Evolutionary conservation across 768 basidiomycete species (phyloP).

Genomic region (Suillus fuscotomentosus): DNA sequence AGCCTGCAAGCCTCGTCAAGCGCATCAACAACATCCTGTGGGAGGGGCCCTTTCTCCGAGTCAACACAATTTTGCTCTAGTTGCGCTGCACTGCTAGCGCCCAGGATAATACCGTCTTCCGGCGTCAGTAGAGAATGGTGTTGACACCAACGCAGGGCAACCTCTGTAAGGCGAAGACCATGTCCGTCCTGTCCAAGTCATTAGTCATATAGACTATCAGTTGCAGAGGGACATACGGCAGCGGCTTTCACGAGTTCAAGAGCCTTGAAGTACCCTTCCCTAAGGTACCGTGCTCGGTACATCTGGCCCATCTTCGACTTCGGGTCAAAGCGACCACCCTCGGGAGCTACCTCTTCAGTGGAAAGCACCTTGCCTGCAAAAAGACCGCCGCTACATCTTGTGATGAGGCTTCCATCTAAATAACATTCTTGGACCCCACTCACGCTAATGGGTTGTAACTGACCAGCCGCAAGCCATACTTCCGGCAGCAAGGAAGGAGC

Average conservation of each 20-base stretch:
- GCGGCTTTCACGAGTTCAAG: slow-evolving; percentile 38
- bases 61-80: slow-evolving; percentile 44
- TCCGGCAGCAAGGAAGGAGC: slow-evolving; percentile 56
- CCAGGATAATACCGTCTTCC: slow-evolving; percentile 47
- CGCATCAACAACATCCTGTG: slow-evolving; percentile 48
- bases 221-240: slow-evolving; percentile 31
- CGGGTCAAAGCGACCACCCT: slow-evolving; percentile 43
- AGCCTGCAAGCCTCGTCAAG: slow-evolving; percentile 49
- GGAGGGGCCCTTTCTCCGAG: slow-evolving; percentile 52
- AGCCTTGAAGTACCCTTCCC: slow-evolving; percentile 42
- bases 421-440: slow-evolving; percentile 1
- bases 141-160: slow-evolving; percentile 61
- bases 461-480: slow-evolving; percentile 55
- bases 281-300: slow-evolving; percentile 47
- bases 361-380: slow-evolving; percentile 54
- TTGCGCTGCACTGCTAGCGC: slow-evolving; percentile 45
- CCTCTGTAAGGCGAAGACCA: slow-evolving; percentile 47
- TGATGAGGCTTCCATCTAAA: background rate
- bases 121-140: slow-evolving; percentile 49
- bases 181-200: slow-evolving; percentile 37
- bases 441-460: slow-evolving; percentile 57
- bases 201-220: background rate
- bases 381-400: slow-evolving; percentile 43
- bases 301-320: slow-evolving; percentile 36
- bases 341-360: slow-evolving; percentile 25